Evolutionary conservation across 164 flowering plant genomes (phyloP).

Genomic region (Berberis vulgaris): DNA sequence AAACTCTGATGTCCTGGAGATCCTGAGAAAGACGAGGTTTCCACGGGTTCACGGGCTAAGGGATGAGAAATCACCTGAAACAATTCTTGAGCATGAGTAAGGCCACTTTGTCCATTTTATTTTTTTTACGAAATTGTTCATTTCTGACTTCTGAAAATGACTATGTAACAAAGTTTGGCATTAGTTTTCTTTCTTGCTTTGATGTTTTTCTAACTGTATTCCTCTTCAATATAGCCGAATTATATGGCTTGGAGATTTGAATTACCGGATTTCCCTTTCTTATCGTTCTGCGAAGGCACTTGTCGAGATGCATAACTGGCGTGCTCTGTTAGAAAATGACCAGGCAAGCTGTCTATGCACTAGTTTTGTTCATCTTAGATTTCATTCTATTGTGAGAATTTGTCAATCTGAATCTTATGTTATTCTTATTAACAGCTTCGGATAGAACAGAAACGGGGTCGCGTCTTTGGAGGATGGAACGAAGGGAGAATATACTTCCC

Average conservation of each 20-base stretch:
- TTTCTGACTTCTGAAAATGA: not conserved
- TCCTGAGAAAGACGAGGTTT: conserved; percentile 88
- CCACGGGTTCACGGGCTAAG: conserved; percentile 75
- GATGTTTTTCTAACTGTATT: not conserved
- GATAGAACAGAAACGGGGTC: conserved; percentile 65
- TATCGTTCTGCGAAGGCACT: conserved; percentile 90
- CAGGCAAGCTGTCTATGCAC: conserved; percentile 48
- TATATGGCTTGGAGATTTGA: conserved; percentile 97
- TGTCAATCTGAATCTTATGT: conserved; percentile 11
- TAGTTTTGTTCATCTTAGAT: not conserved
- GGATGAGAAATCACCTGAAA: conserved; percentile 73
- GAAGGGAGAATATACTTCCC: conserved; percentile 89
- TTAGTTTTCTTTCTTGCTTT: not conserved
- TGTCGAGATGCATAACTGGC: conserved; percentile 96
- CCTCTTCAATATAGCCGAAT: conserved; percentile 53
- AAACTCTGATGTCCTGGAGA: conserved; percentile 97
- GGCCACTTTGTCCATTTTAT: conserved; percentile 4
- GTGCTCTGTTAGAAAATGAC: conserved; percentile 78
- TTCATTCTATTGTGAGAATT: not conserved
- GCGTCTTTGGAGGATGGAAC: conserved; percentile 72
- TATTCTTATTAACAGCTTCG: conserved; percentile 42
- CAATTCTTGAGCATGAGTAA: conserved; percentile 94
- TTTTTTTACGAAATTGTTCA: not conserved
- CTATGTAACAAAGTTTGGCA: not conserved
- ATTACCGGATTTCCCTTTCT: conserved; percentile 84